Evolutionary conservation across 371 early-diverging fungal species (phyloP).

Genomic region (Coemansia sp.): DNA sequence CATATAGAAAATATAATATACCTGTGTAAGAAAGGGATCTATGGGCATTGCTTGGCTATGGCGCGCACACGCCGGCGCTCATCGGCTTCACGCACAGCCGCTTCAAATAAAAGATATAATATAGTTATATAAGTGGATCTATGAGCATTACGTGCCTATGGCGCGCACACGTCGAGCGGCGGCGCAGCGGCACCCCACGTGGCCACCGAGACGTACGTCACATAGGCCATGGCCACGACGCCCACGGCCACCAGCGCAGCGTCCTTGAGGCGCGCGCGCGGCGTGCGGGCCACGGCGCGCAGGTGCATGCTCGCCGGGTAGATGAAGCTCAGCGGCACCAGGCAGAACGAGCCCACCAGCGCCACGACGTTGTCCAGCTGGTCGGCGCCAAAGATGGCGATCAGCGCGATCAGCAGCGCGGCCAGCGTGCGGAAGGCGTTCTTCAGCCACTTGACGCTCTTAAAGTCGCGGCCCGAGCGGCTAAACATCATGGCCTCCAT

Average conservation of each 20-base stretch:
- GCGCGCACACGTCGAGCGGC: constrained; percentile 28
- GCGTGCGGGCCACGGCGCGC: constrained; percentile 53
- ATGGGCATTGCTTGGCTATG: too few relatives aligned
- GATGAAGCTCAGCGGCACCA: constrained; percentile 67
- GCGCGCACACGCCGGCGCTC: too few relatives aligned
- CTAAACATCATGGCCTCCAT: constrained; percentile 71
- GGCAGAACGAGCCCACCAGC: constrained; percentile 85
- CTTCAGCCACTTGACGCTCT: constrained; percentile 80
- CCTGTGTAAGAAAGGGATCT: too few relatives aligned
- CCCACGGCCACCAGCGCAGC: constrained; percentile 70
- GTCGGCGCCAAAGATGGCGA: constrained; percentile 77
- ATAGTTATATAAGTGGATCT: too few relatives aligned
- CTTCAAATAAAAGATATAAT: too few relatives aligned
- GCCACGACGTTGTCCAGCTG: constrained; percentile 88
- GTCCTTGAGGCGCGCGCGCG: constrained; percentile 57
- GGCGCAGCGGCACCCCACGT: constrained; percentile 52
- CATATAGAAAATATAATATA: constrained; percentile 14
- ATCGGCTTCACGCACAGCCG: too few relatives aligned
- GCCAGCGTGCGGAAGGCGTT: constrained; percentile 74
- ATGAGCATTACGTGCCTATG: not conserved
- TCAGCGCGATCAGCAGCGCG: constrained; percentile 62
- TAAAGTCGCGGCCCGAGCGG: constrained; percentile 52
- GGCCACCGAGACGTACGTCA: constrained; percentile 61
- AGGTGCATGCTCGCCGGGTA: constrained; percentile 79
- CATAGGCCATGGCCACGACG: constrained; percentile 74